Evolutionary conservation across 306 rosid genomes (phyloP), one percentile per base, ranked within the genome.

Genomic region (Casuarina cunninghamiana): DNA sequence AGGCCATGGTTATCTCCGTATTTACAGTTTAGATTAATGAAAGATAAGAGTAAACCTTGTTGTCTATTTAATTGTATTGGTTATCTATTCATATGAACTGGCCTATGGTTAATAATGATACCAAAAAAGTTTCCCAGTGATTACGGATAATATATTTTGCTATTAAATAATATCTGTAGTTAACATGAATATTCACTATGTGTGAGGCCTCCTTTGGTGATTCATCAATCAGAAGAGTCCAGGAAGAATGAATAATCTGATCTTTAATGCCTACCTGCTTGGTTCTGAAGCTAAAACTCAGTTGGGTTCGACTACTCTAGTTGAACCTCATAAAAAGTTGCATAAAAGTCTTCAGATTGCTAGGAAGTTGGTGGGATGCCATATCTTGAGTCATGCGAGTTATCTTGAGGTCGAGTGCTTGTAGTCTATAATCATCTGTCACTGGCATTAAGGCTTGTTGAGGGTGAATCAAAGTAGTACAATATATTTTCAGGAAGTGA

Each of bases 11-110:
- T 78, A 50, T 69, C 75, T 77, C 71, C 58, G 41, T 70, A 35
- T 75, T 45, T 55, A 32, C 21, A 54, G 65, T 71, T 67, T 65
- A 19, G 77, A 53, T 41, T 79, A 43, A 79, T 54, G 37, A 58
- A 80, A 66, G 57, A 65, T 42, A 67, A 67, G 70, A 61, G 53
- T 54, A 66, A 61, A 61, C 19, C 35, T 42, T 75, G 65, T 58
- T 71, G 80, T 74, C 11, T 53, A 74, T 71, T 69, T 58, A 26
- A 21, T 9, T 58, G 39, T 58, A 21, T 58, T 15, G 26, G 26
- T 39, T 26, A 58, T 38, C 16, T 21, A 58, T 17, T 61, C 17
- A 32, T 6, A 61, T 11, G 8, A 61, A 61, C 7, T 15, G 0
- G 9, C 65, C 65, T 58, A 1, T 58, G 10, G 61, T 54, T n/a